phyloP scores from a whole-genome alignment of 768 basidiomycete genomes.

The Sporobolomyces phaffii region DNA sequence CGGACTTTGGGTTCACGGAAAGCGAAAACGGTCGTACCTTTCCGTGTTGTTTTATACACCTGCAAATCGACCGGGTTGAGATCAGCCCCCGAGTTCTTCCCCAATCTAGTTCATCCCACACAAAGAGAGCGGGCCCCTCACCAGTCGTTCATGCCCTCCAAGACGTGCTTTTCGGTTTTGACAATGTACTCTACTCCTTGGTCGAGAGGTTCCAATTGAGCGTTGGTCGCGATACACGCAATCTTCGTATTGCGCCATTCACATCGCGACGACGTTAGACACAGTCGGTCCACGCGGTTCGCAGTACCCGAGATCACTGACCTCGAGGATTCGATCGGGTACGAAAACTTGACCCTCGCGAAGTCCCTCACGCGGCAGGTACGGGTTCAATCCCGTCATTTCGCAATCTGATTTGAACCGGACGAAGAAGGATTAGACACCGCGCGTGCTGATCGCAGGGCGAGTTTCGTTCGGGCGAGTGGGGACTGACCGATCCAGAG shows the following conservation, averaged over 20 bases:
- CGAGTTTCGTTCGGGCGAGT: too few species aligned
- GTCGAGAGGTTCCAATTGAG: slow-evolving; percentile 46
- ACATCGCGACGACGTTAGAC: not conserved
- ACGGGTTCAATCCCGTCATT: slow-evolving; percentile 38
- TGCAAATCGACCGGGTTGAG: too few species aligned
- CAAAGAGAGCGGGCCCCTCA: slow-evolving; percentile 15
- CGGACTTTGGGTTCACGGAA: not conserved
- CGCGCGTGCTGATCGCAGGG: not conserved
- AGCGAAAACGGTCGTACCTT: slow-evolving; percentile 15
- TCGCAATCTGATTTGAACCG: slow-evolving; percentile 29
- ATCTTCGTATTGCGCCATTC: too few species aligned
- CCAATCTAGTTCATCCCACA: too few species aligned
- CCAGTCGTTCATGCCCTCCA: slow-evolving; percentile 50
- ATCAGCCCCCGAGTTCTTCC: not conserved
- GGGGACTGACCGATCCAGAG: slow-evolving; percentile 34
- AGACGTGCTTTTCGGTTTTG: slow-evolving; percentile 45
- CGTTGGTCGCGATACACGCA: slow-evolving; percentile 48
- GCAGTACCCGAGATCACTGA: not conserved
- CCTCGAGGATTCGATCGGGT: slow-evolving; percentile 38
- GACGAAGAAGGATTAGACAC: not conserved
- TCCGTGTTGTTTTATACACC: slow-evolving; percentile 37
- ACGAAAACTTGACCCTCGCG: slow-evolving; percentile 10
- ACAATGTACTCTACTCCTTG: slow-evolving; percentile 48
- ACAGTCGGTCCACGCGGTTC: not conserved
- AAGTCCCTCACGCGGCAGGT: slow-evolving; percentile 18